Evolutionary conservation across 83 land plant species (phyloP).

Genomic region (Thuja plicata): DNA sequence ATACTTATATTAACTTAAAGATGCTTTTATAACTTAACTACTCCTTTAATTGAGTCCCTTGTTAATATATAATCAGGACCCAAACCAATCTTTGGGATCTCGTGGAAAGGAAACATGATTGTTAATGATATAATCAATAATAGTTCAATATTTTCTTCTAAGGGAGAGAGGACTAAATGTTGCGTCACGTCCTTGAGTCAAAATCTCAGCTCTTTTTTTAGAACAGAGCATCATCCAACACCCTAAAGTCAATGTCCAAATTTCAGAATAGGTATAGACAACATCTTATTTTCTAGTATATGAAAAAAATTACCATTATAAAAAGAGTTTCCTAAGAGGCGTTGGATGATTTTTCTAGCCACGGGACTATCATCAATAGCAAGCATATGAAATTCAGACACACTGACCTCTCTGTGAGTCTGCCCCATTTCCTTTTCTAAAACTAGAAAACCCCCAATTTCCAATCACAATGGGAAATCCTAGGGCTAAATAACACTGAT

Average conservation of each 20-base stretch:
- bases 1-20: no score
- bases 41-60: no score
- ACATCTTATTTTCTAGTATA: not conserved
- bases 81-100: no score
- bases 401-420: not conserved
- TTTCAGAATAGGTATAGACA: not conserved
- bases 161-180: no score
- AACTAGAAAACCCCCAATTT: not conserved
- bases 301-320: slow-evolving; percentile 5
- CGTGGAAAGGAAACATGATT: no score
- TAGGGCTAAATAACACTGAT: not conserved
- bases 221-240: not conserved
- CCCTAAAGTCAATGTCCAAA: not conserved
- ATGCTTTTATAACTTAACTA: no score
- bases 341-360: slow-evolving; percentile 20
- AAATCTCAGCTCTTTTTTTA: no score
- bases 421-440: not conserved
- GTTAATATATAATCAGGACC: no score
- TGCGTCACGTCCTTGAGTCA: no score
- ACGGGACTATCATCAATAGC: slow-evolving; percentile 23
- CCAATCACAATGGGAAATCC: not conserved
- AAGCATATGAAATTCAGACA: slow-evolving; percentile 16
- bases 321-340: slow-evolving; percentile 18
- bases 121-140: no score
- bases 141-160: no score